These are phyloP conservation scores for Exophiala dermatitidis DNA, from an alignment of 2,329 filamentous ascomycete species.

Conservation along the genomic window DNA sequence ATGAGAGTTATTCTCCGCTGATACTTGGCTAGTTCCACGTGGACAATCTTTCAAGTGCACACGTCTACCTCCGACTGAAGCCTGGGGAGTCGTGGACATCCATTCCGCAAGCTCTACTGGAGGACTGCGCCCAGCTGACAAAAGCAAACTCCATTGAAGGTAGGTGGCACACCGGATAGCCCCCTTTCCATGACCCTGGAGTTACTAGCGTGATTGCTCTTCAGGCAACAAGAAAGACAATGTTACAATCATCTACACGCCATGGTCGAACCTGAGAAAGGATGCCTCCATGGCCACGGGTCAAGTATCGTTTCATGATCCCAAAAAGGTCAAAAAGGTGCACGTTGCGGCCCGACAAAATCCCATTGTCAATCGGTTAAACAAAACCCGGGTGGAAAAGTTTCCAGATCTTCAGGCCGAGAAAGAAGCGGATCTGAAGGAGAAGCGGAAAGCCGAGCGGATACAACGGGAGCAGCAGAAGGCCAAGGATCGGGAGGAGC, in stretches of 20 bases:
- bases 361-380: conserved; percentile 88
- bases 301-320: conserved; percentile 90
- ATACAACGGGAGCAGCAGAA: conserved; percentile 37
- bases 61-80: conserved; percentile 83
- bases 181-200: not conserved
- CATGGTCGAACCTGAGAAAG: conserved; percentile 93
- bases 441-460: conserved; percentile 62
- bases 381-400: conserved; percentile 89
- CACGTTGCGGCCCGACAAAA: conserved; percentile 78
- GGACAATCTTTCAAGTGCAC: conserved; percentile 92
- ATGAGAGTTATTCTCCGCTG: not conserved
- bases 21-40: conserved; percentile 67
- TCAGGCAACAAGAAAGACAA: conserved; percentile 97
- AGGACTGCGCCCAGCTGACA: conserved; percentile 90
- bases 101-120: conserved; percentile 66
- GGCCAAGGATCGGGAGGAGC: conserved; percentile 38
- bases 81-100: conserved; percentile 77
- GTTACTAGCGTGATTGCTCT: conserved; percentile 8
- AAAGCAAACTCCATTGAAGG: conserved; percentile 99
- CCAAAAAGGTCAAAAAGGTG: conserved; percentile 71
- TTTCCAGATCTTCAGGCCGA: conserved; percentile 77
- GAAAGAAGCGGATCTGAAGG: conserved; percentile 66
- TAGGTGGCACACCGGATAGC: conserved; percentile 31
- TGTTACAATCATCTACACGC: conserved; percentile 91
- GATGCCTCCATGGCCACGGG: conserved; percentile 92